Evolutionary conservation across 2,329 filamentous ascomycete genomes (phyloP).

Genomic region (Stachybotrys elegans): DNA sequence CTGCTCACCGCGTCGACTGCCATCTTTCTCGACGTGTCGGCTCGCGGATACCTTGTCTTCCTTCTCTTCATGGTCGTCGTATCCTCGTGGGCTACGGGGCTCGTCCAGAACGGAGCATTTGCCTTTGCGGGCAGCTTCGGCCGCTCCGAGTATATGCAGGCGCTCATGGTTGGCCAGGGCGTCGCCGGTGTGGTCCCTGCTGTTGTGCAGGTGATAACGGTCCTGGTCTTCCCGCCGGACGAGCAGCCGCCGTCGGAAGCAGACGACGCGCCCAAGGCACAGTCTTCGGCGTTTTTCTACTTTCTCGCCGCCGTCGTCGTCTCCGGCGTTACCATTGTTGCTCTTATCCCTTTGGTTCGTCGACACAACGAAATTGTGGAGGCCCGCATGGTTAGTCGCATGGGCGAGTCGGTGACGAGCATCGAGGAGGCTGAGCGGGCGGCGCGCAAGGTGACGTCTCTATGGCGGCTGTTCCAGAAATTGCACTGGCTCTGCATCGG

Average conservation of each 20-base stretch:
- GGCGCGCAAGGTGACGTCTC: slow-evolving; percentile 12
- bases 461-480: slow-evolving; percentile 67
- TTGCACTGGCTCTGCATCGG: slow-evolving; percentile 73
- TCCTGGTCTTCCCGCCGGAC: slow-evolving; percentile 51
- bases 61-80: slow-evolving; percentile 74
- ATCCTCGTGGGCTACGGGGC: slow-evolving; percentile 74
- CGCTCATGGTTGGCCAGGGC: slow-evolving; percentile 91
- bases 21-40: slow-evolving; percentile 55
- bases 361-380: slow-evolving; percentile 52
- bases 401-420: not conserved
- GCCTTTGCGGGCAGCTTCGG: slow-evolving; percentile 86
- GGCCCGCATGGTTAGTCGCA: slow-evolving; percentile 36
- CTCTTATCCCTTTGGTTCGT: slow-evolving; percentile 68
- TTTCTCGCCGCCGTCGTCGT: slow-evolving; percentile 83
- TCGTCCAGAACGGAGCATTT: slow-evolving; percentile 92
- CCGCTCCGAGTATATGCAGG: slow-evolving; percentile 85
- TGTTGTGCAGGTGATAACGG: slow-evolving; percentile 79
- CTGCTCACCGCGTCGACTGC: slow-evolving; percentile 77
- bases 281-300: slow-evolving; percentile 74
- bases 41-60: slow-evolving; percentile 71
- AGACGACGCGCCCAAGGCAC: slow-evolving; percentile 17
- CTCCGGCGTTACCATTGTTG: slow-evolving; percentile 62
- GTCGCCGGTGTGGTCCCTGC: slow-evolving; percentile 87
- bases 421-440: not conserved
- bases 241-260: slow-evolving; percentile 18